Base-by-base conservation (phyloP, 2,329 filamentous ascomycete species). In the Epichloe gansuensis region DNA sequence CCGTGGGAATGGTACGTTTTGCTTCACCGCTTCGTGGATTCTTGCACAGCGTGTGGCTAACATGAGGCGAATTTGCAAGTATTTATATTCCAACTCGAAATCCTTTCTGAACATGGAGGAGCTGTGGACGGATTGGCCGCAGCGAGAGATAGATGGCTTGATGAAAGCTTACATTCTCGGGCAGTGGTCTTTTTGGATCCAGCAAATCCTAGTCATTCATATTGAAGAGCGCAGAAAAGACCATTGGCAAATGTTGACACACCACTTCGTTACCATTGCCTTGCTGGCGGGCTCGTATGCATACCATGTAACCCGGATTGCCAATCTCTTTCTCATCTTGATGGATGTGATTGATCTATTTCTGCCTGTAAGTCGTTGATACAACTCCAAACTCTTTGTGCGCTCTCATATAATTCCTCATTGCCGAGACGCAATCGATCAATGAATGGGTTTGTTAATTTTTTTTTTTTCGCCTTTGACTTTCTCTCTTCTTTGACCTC, bases 151-250 rank as follows among this genome's bases (percentile, higher is more conserved):
- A 54, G 73, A 74, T 15, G 82, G 84, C 8, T 67, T 87, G 12
- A 81, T 87, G 71, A 97, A 97, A 72, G 82, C 80, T 67, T 98
- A 98, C 69, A 87, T 95, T 62, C 76, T 98, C 35, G 84, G 84
- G 13, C 90, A 97, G 66, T 86, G 90, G 69, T 84, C 85, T 25
- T 97, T 96, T 68, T 96, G 89, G 85, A 69, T 96, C 47, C 91
- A 97, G 71, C 90, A 95, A 70, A 86, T 97, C 57, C 74, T 96
- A 35, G 88, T 96, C 53, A 88, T 97, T 66, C 85, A 96, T 69
- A 89, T 97, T 54, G 93, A 98, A 69, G 87, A 94, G 70, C 82
- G 86, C 58, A 81, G 93, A 62, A 97, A 97, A 71, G 93, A 98
- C 62, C 85, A 96, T 69, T 86, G 82, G 73, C 91, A 97, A 69